Conservation (phyloP, 441 rosid species). For the Populus hybrid region DNA sequence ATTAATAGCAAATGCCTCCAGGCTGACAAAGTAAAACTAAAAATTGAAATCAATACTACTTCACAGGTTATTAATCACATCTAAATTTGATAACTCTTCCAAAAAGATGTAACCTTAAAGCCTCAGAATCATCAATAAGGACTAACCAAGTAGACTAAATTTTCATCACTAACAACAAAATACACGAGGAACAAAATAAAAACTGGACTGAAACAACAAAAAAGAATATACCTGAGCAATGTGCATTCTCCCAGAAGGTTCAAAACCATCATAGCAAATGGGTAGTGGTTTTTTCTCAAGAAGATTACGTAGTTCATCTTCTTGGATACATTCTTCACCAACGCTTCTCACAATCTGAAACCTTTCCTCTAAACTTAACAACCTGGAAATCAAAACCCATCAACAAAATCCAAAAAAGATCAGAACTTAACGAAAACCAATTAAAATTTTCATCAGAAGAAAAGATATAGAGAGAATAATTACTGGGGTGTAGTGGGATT, state of each 20-base stretch:
- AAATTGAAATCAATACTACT: neutral
- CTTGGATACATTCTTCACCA: conserved; percentile 76
- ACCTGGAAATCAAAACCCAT: conserved; percentile 5
- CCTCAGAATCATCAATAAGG: neutral
- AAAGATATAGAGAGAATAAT: neutral
- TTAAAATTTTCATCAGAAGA: neutral
- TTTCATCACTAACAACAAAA: neutral
- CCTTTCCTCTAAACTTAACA: conserved; percentile 53
- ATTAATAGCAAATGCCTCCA: neutral
- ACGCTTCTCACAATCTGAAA: conserved; percentile 61
- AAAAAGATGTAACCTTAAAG: neutral
- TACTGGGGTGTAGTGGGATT: neutral
- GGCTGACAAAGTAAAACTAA: neutral
- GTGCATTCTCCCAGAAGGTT: conserved; percentile 93
- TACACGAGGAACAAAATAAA: neutral
- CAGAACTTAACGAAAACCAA: neutral
- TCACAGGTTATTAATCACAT: neutral
- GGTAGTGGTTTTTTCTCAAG: conserved; percentile 69
- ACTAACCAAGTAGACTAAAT: neutral
- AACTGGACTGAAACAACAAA: neutral
- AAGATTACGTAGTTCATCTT: conserved; percentile 70
- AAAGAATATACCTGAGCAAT: conserved; percentile 65
- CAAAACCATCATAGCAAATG: conserved; percentile 87
- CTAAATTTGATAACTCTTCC: neutral
- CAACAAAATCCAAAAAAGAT: neutral